Evolutionary conservation across 257 asterid genomes (phyloP), one percentile per base, ranked within the genome.

Genomic region (Solanum rostratum): DNA sequence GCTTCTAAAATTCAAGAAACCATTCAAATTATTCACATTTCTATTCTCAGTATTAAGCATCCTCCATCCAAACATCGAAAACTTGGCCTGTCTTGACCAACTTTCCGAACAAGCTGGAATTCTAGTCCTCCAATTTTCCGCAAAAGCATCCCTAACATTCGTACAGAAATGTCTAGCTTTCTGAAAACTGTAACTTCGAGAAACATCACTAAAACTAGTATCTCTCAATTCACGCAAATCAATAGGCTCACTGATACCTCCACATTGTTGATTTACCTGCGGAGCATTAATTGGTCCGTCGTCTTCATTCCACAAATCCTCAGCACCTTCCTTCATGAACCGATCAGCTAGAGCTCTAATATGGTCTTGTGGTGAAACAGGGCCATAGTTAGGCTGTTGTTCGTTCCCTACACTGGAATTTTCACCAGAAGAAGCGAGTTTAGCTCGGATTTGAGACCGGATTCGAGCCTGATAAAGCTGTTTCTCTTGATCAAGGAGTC

Each of bases 241-340:
- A 88, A 92, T 80, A 24, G 92, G 90, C 87, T 90, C 92, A 46
- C 87, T 85, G 5, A 68, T 37, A 33, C 80, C 52, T 29, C 84
- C 82, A 52, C 82, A 87, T 73, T 52, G 88, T 20, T 86, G 85
- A 87, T 84, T 84, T 50, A 74, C 83, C 7, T 65, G 49, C 2
- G 91, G 89, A 68, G 33, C 16, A 52, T 87, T 80, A 62, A 88
- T 2, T 0, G 97, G 97, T 5, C 98, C 98, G 80, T 96, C 99
- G 8, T 87, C 87, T 85, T 91, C 93, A 68, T 95, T 96, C 99
- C 98, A 96, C 88, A 96, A 91, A 91, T 96, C 98, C 85, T 93
- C 97, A 73, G 98, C 98, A 1, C 99, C 98, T 88, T 93, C 97
- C 89, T 93, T 96, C 97, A 94, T 92, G 88, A 96, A 96, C 73